Percentiles rank a stretch among this genome's conserved stretches.
These are phyloP conservation scores for Paecilomyces formosus DNA, from an alignment of 2,329 filamentous ascomycete genomes.

Conservation along the genomic window DNA sequence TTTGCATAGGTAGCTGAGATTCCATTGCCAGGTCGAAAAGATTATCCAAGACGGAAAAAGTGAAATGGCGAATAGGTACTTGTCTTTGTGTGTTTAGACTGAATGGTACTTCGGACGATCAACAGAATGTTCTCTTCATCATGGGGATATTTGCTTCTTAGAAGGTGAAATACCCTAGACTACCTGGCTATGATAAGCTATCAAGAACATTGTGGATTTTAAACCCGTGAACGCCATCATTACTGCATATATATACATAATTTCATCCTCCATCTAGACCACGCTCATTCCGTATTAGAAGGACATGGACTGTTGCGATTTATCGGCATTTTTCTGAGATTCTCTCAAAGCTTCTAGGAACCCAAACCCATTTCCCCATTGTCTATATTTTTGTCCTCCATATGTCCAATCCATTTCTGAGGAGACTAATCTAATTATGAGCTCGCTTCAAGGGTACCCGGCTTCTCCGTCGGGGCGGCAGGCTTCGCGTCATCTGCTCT, in stretches of 20 bases:
- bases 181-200: not conserved
- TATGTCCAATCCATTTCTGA: not conserved
- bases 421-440: slow-evolving; percentile 9
- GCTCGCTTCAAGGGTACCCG: slow-evolving; percentile 31
- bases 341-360: not conserved
- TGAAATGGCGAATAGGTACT: not conserved
- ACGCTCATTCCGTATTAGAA: not conserved
- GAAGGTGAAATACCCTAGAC: not conserved
- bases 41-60: not conserved
- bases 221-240: not conserved
- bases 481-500: slow-evolving; percentile 32
- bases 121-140: not conserved
- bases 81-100: not conserved
- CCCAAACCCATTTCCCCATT: not conserved
- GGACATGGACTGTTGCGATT: not conserved
- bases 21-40: slow-evolving; percentile 2
- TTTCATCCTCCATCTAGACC: not conserved
- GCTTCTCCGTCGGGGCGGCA: slow-evolving; percentile 33
- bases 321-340: not conserved
- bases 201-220: not conserved
- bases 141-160: too few species aligned
- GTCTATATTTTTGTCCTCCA: not conserved
- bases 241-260: not conserved
- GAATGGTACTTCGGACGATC: not conserved
- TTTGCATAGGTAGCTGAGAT: slow-evolving; percentile 6